Evolutionary conservation across 441 rosid species (phyloP).

Genomic region (Arabidopsis lyrata): DNA sequence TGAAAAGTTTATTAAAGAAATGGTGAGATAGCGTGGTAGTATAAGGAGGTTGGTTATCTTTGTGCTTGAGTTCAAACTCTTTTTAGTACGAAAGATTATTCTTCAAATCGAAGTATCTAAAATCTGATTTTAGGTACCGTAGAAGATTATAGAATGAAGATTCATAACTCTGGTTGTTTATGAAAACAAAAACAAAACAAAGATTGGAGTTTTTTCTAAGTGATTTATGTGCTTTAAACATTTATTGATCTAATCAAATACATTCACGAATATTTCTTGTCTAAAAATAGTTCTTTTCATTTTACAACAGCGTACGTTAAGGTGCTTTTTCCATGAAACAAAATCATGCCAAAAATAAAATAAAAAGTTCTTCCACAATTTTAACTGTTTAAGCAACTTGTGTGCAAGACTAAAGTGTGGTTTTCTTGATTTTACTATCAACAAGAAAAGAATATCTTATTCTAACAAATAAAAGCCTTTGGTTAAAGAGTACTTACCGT

Average conservation of each 20-base stretch:
- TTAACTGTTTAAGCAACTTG: conserved; percentile 6
- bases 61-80: no score
- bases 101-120: no score
- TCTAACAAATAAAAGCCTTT: conserved; percentile 22
- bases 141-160: no score
- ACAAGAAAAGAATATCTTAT: conserved; percentile 43
- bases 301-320: not conserved
- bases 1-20: no score
- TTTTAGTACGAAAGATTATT: no score
- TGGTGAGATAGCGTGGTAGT: no score
- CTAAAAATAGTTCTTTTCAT: not conserved
- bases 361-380: not conserved
- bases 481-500: conserved; percentile 30
- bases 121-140: no score
- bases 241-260: not conserved
- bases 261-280: not conserved
- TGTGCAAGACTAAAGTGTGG: conserved; percentile 27
- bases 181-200: no score
- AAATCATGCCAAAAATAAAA: not conserved
- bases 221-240: not conserved
- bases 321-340: not conserved
- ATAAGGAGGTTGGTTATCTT: no score
- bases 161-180: no score
- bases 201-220: not conserved
- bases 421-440: conserved; percentile 18